phyloP scores from a whole-genome alignment of 257 asterid genomes.

The Gentiana dahurica region DNA sequence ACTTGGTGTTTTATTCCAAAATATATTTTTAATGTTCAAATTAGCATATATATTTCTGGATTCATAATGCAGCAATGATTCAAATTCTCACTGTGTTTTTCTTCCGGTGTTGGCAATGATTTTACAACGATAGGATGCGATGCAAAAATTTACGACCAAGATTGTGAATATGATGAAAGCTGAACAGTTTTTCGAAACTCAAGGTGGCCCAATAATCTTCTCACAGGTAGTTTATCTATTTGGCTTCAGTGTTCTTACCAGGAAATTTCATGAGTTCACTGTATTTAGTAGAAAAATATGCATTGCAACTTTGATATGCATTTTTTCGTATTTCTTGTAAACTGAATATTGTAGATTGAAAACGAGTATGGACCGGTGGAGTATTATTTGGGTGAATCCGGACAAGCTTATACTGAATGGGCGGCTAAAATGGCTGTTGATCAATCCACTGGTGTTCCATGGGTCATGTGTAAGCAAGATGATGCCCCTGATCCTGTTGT shows the following conservation, averaged over 20 bases:
- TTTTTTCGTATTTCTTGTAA: not conserved
- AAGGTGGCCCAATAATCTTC: slow-evolving; percentile 88
- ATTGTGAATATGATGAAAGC: slow-evolving; percentile 90
- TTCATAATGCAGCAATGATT: not conserved
- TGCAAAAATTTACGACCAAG: slow-evolving; percentile 87
- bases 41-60: not conserved
- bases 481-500: slow-evolving; percentile 96
- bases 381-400: slow-evolving; percentile 71
- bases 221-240: slow-evolving; percentile 55
- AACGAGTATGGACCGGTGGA: slow-evolving; percentile 95
- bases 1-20: not conserved
- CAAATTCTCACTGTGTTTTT: slow-evolving; percentile 11
- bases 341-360: slow-evolving; percentile 44
- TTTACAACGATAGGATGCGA: slow-evolving; percentile 48
- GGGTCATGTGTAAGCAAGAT: slow-evolving; percentile 98
- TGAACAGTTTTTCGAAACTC: slow-evolving; percentile 66
- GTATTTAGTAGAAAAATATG: slow-evolving; percentile 1
- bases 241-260: not conserved
- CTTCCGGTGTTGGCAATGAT: slow-evolving; percentile 11
- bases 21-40: not conserved
- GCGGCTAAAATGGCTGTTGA: slow-evolving; percentile 92
- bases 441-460: slow-evolving; percentile 85
- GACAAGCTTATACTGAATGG: slow-evolving; percentile 66
- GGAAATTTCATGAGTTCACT: not conserved
- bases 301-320: not conserved